Conservation (phyloP, 352 stramenopile genomes). For the Globisporangium lucens region DNA sequence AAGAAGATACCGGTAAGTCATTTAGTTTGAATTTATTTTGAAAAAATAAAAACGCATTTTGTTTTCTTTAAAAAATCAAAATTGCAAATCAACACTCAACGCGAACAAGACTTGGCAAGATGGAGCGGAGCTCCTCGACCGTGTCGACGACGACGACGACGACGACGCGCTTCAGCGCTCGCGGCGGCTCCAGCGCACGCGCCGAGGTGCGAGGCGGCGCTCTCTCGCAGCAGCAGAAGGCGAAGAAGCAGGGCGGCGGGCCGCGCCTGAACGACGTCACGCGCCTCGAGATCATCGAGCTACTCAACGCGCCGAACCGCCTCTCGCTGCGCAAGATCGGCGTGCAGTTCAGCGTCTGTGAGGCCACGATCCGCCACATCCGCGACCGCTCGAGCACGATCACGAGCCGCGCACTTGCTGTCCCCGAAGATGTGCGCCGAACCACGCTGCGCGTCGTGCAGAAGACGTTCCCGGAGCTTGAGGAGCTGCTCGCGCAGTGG, state of each 20-base stretch:
- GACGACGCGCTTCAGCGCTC: constrained; percentile 5
- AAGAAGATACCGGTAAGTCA: too few species aligned
- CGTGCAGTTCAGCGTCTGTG: constrained; percentile 11
- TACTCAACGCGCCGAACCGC: constrained; percentile 7
- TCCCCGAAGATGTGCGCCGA: constrained; percentile 13
- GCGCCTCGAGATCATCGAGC: constrained; percentile 20
- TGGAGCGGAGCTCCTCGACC: constrained; percentile 1
- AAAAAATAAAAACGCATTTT: too few species aligned
- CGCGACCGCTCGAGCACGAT: constrained; percentile 15
- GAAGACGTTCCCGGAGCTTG: constrained; percentile 15
- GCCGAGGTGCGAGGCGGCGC: neutral
- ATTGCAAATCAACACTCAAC: too few species aligned
- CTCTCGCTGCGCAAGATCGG: constrained; percentile 17
- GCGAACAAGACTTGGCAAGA: neutral
- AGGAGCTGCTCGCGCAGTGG: constrained; percentile 13
- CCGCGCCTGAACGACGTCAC: constrained; percentile 16
- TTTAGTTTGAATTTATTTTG: too few species aligned
- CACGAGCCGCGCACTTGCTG: constrained; percentile 13
- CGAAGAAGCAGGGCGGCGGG: constrained; percentile 15
- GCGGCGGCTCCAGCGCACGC: neutral
- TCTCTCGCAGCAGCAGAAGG: neutral
- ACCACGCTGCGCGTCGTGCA: constrained; percentile 17
- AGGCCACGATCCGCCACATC: constrained; percentile 19
- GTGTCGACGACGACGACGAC: neutral
- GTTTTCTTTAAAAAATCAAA: too few species aligned